A percentile compares a stretch with the other conserved stretches of the same genome.
These are phyloP conservation scores for Decorospora gaudefroyi DNA, from an alignment of 2,329 filamentous ascomycete species.

Conservation along the genomic window DNA sequence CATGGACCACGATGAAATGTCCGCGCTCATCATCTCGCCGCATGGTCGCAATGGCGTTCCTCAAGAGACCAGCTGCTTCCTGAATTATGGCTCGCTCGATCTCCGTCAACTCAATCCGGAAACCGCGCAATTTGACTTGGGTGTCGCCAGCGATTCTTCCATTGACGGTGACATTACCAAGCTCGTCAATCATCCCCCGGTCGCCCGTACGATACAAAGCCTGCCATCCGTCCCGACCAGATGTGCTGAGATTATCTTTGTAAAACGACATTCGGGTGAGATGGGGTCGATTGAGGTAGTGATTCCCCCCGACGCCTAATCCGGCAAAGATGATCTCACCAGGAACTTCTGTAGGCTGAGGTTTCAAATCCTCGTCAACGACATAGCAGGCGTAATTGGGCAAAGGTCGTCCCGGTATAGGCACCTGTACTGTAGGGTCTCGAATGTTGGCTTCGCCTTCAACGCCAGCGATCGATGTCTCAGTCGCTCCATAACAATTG, in stretches of 20 bases:
- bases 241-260: constrained; percentile 5
- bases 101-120: constrained; percentile 49
- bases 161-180: constrained; percentile 45
- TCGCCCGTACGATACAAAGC: constrained; percentile 51
- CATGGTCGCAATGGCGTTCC: constrained; percentile 33
- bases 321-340: constrained; percentile 52
- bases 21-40: constrained; percentile 13
- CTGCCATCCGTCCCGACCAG: constrained; percentile 22
- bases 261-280: constrained; percentile 28
- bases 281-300: constrained; percentile 39
- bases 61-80: constrained; percentile 27
- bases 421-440: constrained; percentile 18
- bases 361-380: constrained; percentile 46
- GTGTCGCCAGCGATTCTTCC: constrained; percentile 19
- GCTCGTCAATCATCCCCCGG: constrained; percentile 39
- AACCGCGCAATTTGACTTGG: constrained; percentile 42
- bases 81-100: constrained; percentile 46
- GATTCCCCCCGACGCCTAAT: neutral
- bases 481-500: constrained; percentile 25
- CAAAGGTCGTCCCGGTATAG: constrained; percentile 10
- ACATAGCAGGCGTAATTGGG: constrained; percentile 41
- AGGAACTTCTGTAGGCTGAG: constrained; percentile 48
- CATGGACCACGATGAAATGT: neutral
- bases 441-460: constrained; percentile 1
- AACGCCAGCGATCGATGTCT: constrained; percentile 8